Evolutionary conservation across 352 stramenopile genomes (phyloP), one percentile per base, ranked within the genome.

Genomic region (Thalassiosira sp.): DNA sequence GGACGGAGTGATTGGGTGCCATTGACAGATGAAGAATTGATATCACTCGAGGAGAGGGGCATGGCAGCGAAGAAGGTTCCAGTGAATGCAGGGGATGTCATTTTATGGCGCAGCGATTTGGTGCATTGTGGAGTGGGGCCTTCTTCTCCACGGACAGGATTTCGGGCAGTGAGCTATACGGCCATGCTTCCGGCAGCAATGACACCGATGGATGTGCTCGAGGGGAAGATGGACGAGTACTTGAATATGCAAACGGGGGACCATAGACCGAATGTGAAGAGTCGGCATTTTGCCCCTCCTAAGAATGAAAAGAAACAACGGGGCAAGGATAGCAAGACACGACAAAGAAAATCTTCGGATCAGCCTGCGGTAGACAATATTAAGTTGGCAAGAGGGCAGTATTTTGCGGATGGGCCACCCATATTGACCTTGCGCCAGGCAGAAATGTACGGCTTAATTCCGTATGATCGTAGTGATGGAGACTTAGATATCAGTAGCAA

Each of bases 81-180:
- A 40, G 40, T 79, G 0, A 51, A 45, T 24, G 33, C 33, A 18
- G 80, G 80, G 15, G 75, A 87, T 59, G 75, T 87, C 0, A 60
- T 87, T 22, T 37, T 87, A 31, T 87, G 69, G 66, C 53, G 66
- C 6, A 85, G 75, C 3, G 71, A 81, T 71, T 33, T 76, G 43
- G 68, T 79, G 22, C 70, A 79, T 35, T 52, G 59, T 15, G 61
- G 48, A 31, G n/a, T 79, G 15, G 40, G 59, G 6, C 70, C 70
- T 43, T 54, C 24, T 15, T 5, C 20, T 37, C 18, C 31, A 2
- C 60, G 43, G 20, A 27, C 15, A 13, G 57, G 61, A n/a, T 75
- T 82, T 54, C 15, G 48, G 28, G 51, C 53, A 15, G 53, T 63
- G 49, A 31, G 37, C n/a, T 72, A 79, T 22, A 49, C 22, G 28